Base-by-base conservation (phyloP, 192 early-diverging fungal genomes). In the Backusella tarrabulga region DNA sequence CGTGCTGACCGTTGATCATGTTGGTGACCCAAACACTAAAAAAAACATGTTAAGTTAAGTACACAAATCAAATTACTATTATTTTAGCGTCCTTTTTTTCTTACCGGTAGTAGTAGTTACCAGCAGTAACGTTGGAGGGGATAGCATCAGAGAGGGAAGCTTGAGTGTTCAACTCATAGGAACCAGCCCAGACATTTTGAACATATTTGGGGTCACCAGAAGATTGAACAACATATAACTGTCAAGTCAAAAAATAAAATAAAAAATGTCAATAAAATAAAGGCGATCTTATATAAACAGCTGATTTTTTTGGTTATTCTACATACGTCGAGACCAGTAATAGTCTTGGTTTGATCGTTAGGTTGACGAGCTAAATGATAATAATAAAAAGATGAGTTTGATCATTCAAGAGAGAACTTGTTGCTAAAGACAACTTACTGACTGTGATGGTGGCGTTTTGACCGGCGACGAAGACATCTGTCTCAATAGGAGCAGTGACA, bases 21-120 rank as follows among this genome's bases (percentile, higher is more conserved):
- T 79, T 79, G 68, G 72, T 74, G 5, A 79, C 73, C 77, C 77
- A 79, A 4, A 75, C 77, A 74, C 77, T 73, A 73, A 32, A 73
- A 32, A 41, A 69, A 70, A 41, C 19, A 69, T 68, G 4, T 68
- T 68, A 7, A 15, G 5, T 67, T 21, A 21, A 35, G 34, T 17
- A 68, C 34, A 68, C 34, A 68, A 35, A 68, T 35, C 32, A 68
- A 68, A 68, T 36, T 68, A 68, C 12, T 50, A 50, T 50, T 50
- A 50, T 50, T 50, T 50, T 50, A 50, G 46, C 19, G 7, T 50
- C 19, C 4, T 34, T 68, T 19, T 11, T 35, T 67, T 38, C 32
- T 68, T 68, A 35, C 67, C 17, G 76, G 34, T 71, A 77, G 52
- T 77, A 77, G 66, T 77, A 77, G 32, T 60, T 68, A 68, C 77